Conservation (phyloP, 441 rosid species). For the Populus hybrid region DNA sequence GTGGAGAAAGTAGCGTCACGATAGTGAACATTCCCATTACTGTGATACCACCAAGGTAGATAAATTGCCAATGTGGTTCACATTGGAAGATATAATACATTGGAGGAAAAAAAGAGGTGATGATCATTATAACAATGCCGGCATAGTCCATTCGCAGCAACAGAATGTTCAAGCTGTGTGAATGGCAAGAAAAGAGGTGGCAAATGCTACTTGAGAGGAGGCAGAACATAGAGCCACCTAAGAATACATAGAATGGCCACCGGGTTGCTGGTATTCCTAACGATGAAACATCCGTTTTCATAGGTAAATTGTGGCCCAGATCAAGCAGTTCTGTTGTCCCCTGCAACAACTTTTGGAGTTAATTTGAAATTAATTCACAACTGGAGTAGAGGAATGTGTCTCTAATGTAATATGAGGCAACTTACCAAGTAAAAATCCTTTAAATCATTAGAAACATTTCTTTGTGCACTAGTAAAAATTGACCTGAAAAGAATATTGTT, state of each 20-base stretch:
- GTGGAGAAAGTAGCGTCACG: conserved; percentile 57
- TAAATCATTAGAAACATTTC: conserved; percentile 34
- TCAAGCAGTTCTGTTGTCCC: conserved; percentile 26
- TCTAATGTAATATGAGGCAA: background rate
- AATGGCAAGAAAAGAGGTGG: conserved; percentile 81
- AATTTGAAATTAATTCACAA: background rate
- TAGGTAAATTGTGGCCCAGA: conserved; percentile 20
- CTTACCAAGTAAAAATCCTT: conserved; percentile 27
- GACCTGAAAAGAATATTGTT: conserved; percentile 31
- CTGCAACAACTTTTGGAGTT: conserved; percentile 21
- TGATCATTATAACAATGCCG: conserved; percentile 77
- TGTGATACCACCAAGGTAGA: conserved; percentile 64
- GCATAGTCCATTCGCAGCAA: conserved; percentile 59
- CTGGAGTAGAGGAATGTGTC: too few relatives aligned
- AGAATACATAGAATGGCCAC: conserved; percentile 76
- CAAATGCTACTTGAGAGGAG: conserved; percentile 75
- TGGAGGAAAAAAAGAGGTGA: conserved; percentile 82
- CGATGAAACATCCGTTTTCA: conserved; percentile 6
- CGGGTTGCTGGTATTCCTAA: conserved; percentile 30
- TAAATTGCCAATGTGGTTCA: conserved; percentile 62
- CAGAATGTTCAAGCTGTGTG: conserved; percentile 48
- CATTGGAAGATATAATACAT: conserved; percentile 79
- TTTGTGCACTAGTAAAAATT: conserved; percentile 27
- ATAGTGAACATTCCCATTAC: conserved; percentile 67
- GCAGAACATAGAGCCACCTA: conserved; percentile 75